Conservation (phyloP, 2,329 filamentous ascomycete genomes). For the Xylariaceae sp. region DNA sequence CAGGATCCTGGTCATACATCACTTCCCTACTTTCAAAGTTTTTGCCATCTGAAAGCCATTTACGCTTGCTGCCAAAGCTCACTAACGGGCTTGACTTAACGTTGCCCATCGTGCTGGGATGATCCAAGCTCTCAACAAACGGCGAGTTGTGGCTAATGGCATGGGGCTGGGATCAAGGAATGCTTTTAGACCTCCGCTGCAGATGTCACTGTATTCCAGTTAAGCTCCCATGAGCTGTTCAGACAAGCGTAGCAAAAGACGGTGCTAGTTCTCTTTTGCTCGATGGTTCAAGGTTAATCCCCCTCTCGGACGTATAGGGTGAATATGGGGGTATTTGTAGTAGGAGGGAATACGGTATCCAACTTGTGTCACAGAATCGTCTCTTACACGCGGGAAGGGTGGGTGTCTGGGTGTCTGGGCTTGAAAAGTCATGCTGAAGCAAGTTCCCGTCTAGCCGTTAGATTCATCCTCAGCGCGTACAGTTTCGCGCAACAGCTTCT, state of each 20-base stretch:
- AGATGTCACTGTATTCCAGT: background rate
- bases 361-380: background rate
- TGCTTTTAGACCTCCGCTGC: background rate
- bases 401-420: constrained; percentile 1
- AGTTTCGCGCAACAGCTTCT: background rate
- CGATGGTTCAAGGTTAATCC: no score
- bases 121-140: constrained; percentile 6
- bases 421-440: constrained; percentile 17
- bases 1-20: no score
- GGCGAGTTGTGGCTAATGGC: constrained; percentile 8
- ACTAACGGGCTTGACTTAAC: background rate
- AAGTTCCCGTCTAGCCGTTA: constrained; percentile 2
- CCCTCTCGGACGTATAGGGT: no score
- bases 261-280: constrained; percentile 3
- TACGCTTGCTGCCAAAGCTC: background rate
- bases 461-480: constrained; percentile 1
- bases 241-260: background rate
- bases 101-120: constrained; percentile 8
- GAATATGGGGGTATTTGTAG: no score
- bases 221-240: background rate
- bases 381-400: background rate
- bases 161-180: constrained; percentile 5
- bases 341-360: no score
- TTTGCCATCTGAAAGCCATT: no score
- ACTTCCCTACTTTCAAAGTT: no score